Conservation (phyloP, 805 yeast genomes). For the Nakazawaea holstii region DNA sequence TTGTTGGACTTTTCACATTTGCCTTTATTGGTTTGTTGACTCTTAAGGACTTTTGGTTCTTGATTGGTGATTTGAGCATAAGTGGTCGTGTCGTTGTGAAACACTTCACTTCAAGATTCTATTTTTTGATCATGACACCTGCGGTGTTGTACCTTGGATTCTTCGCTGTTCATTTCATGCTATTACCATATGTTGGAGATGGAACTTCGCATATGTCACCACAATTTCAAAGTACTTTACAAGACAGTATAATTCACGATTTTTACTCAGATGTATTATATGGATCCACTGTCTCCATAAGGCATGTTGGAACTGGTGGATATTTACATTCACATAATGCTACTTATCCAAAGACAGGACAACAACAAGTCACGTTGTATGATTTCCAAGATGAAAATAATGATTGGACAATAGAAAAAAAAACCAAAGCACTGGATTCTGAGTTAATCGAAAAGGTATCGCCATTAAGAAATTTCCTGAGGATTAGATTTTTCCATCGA, state of each 20-base stretch:
- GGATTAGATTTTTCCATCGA: constrained; percentile 65
- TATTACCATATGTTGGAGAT: constrained; percentile 44
- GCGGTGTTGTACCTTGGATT: constrained; percentile 47
- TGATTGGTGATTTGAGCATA: constrained; percentile 62
- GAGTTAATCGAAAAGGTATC: constrained; percentile 29
- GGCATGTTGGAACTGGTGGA: constrained; percentile 70
- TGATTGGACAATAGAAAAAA: constrained; percentile 65
- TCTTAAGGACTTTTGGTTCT: constrained; percentile 54
- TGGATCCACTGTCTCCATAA: constrained; percentile 68
- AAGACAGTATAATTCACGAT: constrained; percentile 29
- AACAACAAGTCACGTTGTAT: constrained; percentile 77
- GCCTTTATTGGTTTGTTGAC: constrained; percentile 55
- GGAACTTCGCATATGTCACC: constrained; percentile 64
- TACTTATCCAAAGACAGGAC: constrained; percentile 52
- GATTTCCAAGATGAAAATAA: constrained; percentile 58
- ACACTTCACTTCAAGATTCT: constrained; percentile 34
- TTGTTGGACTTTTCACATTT: constrained; percentile 65
- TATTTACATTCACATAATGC: constrained; percentile 76
- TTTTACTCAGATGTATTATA: constrained; percentile 62
- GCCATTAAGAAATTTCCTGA: constrained; percentile 40
- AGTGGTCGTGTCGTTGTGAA: constrained; percentile 29
- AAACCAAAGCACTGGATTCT: constrained; percentile 30
- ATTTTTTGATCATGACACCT: constrained; percentile 50
- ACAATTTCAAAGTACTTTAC: constrained; percentile 56
- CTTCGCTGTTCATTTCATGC: constrained; percentile 52